Evolutionary conservation across 306 rosid species (phyloP).

Genomic region (Geum urbanum): DNA sequence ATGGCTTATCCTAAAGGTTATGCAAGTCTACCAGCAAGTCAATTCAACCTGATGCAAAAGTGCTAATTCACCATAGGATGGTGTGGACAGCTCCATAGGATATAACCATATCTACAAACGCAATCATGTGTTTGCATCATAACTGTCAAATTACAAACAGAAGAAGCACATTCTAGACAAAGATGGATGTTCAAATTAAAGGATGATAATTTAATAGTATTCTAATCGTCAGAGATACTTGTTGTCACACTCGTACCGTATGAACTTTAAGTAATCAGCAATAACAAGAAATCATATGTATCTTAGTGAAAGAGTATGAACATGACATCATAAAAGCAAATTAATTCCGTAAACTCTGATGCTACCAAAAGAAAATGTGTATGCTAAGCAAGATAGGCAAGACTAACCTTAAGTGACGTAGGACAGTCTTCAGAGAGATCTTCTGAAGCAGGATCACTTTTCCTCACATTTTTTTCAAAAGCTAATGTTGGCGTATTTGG

Average conservation of each 20-base stretch:
- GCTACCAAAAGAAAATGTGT: conserved; percentile 9
- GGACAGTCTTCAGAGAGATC: conserved; percentile 33
- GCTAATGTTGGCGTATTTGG: conserved; percentile 24
- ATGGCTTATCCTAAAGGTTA: neutral
- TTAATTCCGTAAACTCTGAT: neutral
- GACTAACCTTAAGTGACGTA: conserved; percentile 53
- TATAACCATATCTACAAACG: neutral
- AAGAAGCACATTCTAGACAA: neutral
- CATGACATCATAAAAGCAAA: neutral
- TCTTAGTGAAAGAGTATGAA: neutral
- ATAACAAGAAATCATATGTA: neutral
- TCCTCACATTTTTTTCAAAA: conserved; percentile 21
- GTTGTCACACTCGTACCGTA: neutral
- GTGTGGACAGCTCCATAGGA: neutral
- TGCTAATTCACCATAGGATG: neutral
- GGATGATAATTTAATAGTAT: neutral
- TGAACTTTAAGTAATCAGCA: neutral
- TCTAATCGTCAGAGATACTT: neutral
- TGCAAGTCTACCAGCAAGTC: neutral
- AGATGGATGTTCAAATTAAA: no score
- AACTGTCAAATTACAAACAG: neutral
- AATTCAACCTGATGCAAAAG: neutral
- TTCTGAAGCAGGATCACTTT: conserved; percentile 33
- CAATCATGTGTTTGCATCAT: neutral
- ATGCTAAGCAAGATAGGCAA: conserved; percentile 14